Evolutionary conservation across 2,329 filamentous ascomycete species (phyloP).

Genomic region (Colletotrichum aenigma): DNA sequence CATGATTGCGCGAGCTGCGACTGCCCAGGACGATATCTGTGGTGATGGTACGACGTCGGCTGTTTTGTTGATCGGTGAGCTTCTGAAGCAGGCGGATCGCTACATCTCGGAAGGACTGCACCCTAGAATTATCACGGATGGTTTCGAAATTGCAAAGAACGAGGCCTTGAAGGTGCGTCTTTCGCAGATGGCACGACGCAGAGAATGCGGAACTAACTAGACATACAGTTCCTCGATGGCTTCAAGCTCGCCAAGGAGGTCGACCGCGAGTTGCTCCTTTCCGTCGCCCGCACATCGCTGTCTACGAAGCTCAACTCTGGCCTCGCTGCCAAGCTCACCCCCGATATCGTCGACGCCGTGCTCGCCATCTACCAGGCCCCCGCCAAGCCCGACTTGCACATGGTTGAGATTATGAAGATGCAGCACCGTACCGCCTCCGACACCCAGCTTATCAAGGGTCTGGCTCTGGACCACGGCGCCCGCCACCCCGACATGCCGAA

Average conservation of each 20-base stretch:
- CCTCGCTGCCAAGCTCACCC: conserved; percentile 88
- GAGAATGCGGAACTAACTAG: neutral
- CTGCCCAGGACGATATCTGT: conserved; percentile 97
- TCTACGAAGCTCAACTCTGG: conserved; percentile 92
- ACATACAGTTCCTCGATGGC: conserved; percentile 80
- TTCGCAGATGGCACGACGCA: neutral
- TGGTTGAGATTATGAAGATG: conserved; percentile 99
- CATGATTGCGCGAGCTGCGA: conserved; percentile 82
- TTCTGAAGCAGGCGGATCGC: conserved; percentile 95
- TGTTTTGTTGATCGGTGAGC: conserved; percentile 91
- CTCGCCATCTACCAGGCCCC: conserved; percentile 90
- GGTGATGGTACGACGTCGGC: conserved; percentile 98
- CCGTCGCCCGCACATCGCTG: conserved; percentile 90
- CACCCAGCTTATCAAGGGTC: conserved; percentile 91
- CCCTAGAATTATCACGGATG: conserved; percentile 94
- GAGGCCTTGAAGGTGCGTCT: conserved; percentile 80
- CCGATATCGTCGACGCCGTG: conserved; percentile 95
- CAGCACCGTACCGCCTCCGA: conserved; percentile 96
- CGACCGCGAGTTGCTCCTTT: conserved; percentile 91
- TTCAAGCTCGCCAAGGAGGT: conserved; percentile 92
- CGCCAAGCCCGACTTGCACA: conserved; percentile 94
- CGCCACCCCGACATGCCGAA: conserved; percentile 99
- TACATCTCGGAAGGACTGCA: conserved; percentile 97
- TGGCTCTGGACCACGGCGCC: conserved; percentile 93
- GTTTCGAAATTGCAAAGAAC: conserved; percentile 94